These are phyloP conservation scores for Huntiella decipiens DNA, from an alignment of 2,329 filamentous ascomycete genomes.

Conservation along the genomic window DNA sequence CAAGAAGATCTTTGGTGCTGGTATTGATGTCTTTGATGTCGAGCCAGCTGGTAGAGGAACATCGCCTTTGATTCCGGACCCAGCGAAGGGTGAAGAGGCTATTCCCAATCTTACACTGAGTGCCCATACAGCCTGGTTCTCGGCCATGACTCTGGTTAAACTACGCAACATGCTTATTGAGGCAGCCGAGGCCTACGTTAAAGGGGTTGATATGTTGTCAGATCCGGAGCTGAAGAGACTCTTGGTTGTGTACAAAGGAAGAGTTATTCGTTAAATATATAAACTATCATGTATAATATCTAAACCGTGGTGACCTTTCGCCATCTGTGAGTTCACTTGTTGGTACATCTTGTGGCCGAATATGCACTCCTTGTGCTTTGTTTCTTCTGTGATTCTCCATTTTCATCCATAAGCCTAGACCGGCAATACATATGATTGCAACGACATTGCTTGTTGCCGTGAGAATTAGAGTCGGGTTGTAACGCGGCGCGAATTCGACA, in stretches of 20 bases:
- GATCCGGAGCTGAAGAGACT: neutral
- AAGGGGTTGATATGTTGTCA: constrained; percentile 1
- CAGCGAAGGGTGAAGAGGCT: neutral
- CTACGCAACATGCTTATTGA: constrained; percentile 3
- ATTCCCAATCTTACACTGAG: constrained; percentile 7
- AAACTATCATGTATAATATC: constrained; percentile 16
- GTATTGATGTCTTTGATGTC: constrained; percentile 19
- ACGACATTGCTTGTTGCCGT: constrained; percentile 24
- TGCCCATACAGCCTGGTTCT: constrained; percentile 8
- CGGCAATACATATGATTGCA: constrained; percentile 21
- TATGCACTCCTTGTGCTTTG: constrained; percentile 18
- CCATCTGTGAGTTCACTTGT: constrained; percentile 22
- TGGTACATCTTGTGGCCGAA: constrained; percentile 21
- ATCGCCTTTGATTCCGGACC: constrained; percentile 7
- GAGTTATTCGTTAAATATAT: constrained; percentile 1
- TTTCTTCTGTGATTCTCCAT: constrained; percentile 23
- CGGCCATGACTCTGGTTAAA: constrained; percentile 1
- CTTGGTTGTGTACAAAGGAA: constrained; percentile 5
- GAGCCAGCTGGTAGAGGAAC: constrained; percentile 14
- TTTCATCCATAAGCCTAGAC: constrained; percentile 27
- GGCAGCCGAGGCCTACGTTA: constrained; percentile 1
- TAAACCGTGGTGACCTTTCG: constrained; percentile 20
- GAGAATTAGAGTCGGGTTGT: constrained; percentile 25
- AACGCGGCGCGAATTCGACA: constrained; percentile 29
- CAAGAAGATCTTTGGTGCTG: constrained; percentile 18